These are phyloP conservation scores for Iris macrosiphon DNA, from an alignment of 106 monocot genomes.

Conservation along the genomic window DNA sequence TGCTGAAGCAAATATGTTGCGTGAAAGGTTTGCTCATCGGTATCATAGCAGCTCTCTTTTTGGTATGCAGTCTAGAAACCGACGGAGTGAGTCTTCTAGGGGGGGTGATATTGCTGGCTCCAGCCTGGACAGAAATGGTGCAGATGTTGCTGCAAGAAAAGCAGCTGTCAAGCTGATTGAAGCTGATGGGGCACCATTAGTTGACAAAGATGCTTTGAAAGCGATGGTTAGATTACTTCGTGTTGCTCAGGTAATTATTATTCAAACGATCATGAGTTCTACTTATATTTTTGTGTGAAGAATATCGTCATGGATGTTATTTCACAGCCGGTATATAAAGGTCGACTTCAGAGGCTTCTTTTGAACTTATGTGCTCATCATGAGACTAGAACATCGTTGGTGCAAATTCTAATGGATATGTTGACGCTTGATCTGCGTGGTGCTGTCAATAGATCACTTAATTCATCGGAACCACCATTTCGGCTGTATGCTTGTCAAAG, in stretches of 20 bases:
- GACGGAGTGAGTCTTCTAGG: slow-evolving; percentile 78
- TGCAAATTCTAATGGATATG: slow-evolving; percentile 82
- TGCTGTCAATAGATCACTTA: slow-evolving; percentile 13
- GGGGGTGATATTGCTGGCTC: slow-evolving; percentile 53
- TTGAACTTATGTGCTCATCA: slow-evolving; percentile 83
- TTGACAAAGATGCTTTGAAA: slow-evolving; percentile 72
- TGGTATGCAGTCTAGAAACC: slow-evolving; percentile 80
- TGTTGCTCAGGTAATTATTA: slow-evolving; percentile 74
- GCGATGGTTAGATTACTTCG: slow-evolving; percentile 86
- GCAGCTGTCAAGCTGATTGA: slow-evolving; percentile 63
- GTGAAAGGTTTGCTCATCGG: slow-evolving; percentile 94
- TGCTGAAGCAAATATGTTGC: slow-evolving; percentile 93
- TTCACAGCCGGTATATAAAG: slow-evolving; percentile 86
- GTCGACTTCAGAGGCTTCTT: slow-evolving; percentile 79
- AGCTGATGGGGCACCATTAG: slow-evolving; percentile 75
- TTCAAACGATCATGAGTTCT: background rate
- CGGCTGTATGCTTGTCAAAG: slow-evolving; percentile 86
- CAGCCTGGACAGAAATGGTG: slow-evolving; percentile 40
- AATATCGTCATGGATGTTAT: background rate
- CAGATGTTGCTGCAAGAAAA: slow-evolving; percentile 38
- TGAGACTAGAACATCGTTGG: slow-evolving; percentile 67
- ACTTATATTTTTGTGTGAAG: background rate
- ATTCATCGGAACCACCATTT: slow-evolving; percentile 58
- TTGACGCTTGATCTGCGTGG: slow-evolving; percentile 88
- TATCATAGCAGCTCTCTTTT: slow-evolving; percentile 64